phyloP scores from a whole-genome alignment of 2,329 filamentous ascomycete genomes.

The Kalaharituber pfeilii region DNA sequence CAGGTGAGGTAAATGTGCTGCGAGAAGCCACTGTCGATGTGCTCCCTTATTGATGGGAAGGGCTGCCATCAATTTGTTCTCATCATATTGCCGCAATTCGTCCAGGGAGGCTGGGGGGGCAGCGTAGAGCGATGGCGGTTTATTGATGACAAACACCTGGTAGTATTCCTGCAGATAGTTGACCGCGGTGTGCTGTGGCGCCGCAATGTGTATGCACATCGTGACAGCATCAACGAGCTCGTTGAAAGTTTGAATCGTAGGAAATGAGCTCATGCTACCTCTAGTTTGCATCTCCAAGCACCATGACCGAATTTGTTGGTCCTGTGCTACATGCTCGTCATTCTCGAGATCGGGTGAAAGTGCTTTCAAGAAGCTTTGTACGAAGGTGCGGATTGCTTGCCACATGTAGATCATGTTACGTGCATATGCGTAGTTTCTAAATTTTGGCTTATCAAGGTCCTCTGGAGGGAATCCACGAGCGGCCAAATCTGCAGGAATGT shows the following conservation, averaged over 20 bases:
- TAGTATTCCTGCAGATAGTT: constrained; percentile 39
- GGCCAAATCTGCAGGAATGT: constrained; percentile 32
- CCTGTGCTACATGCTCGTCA: constrained; percentile 23
- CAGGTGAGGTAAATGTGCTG: constrained; percentile 32
- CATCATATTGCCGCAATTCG: constrained; percentile 23
- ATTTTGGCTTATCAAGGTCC: constrained; percentile 27
- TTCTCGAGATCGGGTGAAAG: constrained; percentile 26
- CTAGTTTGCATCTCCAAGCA: constrained; percentile 27
- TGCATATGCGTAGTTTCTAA: constrained; percentile 35
- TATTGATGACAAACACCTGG: constrained; percentile 33
- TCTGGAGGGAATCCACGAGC: constrained; percentile 32
- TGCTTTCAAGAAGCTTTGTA: constrained; percentile 24
- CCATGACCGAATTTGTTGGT: constrained; percentile 29
- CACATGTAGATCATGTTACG: constrained; percentile 33
- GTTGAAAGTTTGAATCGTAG: constrained; percentile 28
- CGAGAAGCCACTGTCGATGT: constrained; percentile 33
- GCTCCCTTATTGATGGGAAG: constrained; percentile 30
- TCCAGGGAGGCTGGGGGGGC: constrained; percentile 25
- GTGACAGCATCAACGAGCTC: constrained; percentile 32
- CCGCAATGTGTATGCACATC: constrained; percentile 38
- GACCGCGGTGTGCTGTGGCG: constrained; percentile 35
- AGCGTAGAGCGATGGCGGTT: constrained; percentile 29
- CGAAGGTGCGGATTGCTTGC: constrained; percentile 30
- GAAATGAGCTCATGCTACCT: constrained; percentile 31
- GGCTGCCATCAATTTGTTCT: constrained; percentile 27